Evolutionary conservation across 345 rosid species (phyloP), one percentile per base, ranked within the genome.

Genomic region (Trapa incisa): DNA sequence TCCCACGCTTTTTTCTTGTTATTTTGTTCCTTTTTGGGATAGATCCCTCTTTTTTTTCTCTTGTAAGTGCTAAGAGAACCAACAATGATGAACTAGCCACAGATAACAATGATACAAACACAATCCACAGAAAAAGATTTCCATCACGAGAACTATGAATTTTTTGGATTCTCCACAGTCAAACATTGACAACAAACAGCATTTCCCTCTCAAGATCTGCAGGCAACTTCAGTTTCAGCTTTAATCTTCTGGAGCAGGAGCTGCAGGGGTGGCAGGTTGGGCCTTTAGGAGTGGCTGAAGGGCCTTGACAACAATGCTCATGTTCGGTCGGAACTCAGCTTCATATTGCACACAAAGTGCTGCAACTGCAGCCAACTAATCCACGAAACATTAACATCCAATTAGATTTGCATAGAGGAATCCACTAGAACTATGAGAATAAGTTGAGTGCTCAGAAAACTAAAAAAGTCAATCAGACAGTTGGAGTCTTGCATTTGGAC

Each of bases 291-390:
- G 96, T 4, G 99, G 97, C 68, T 91, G 97, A 64, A 94, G 91
- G 64, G 99, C 99, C 85, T 94, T 94, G n/a, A 89, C 99, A 6
- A 94, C 96, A 60, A 94, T 91, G 73, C 93, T 88, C 97, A 94
- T 94, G 80, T 94, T 94, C 42, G 99, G 97, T 72, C 99, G 84
- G 79, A 94, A 94, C 73, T 94, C 99, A 16, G 99, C 86, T 81
- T 94, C 99, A 37, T 94, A 94, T 67, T 94, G 99, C 71, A 94
- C 95, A 74, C 99, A 94, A 71, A 94, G 81, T 41, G 99, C 99
- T 74, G 97, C 99, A 37, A 94, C 99, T 1, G 99, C 99, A 37
- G 96, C 97, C 75, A 94, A 75, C 97, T 94, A 70, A 64, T 62
- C 37, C 63, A 29, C 5, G 37, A 35, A 58, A 58, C 63, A 58